These are phyloP conservation scores for Lactarius hatsudake DNA, from an alignment of 768 basidiomycete species.

Conservation along the genomic window DNA sequence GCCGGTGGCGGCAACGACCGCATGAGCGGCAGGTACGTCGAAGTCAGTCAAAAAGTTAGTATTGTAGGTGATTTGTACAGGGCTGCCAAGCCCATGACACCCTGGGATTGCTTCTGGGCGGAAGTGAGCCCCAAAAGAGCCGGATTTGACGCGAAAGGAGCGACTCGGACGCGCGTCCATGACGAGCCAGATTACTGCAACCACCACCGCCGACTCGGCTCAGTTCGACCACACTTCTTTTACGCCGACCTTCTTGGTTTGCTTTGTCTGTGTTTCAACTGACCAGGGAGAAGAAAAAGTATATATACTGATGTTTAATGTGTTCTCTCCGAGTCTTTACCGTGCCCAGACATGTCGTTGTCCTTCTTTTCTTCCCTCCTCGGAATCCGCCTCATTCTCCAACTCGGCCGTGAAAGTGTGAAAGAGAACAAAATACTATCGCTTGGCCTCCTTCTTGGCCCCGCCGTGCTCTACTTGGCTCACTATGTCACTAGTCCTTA, in stretches of 20 bases:
- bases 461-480: neutral
- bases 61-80: slow-evolving; percentile 24
- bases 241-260: neutral
- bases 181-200: too few relatives aligned
- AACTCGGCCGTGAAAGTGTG: neutral
- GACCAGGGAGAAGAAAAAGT: neutral
- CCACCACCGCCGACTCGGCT: too few relatives aligned
- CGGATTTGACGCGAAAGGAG: slow-evolving; percentile 14
- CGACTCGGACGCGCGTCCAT: too few relatives aligned
- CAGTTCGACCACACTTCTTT: neutral
- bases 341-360: neutral
- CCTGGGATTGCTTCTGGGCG: slow-evolving; percentile 15
- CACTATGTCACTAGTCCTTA: slow-evolving; percentile 21
- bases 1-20: slow-evolving; percentile 7
- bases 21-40: slow-evolving; percentile 25
- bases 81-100: slow-evolving; percentile 14
- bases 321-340: neutral
- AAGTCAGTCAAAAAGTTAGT: slow-evolving; percentile 21
- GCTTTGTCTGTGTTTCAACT: neutral
- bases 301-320: neutral
- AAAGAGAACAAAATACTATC: slow-evolving; percentile 20
- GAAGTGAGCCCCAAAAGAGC: slow-evolving; percentile 16
- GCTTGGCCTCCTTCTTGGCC: slow-evolving; percentile 16
- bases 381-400: neutral
- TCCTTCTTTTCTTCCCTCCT: slow-evolving; percentile 1